Evolutionary conservation across 2,329 filamentous ascomycete species (phyloP).

Genomic region (Colletotrichum aenigma): DNA sequence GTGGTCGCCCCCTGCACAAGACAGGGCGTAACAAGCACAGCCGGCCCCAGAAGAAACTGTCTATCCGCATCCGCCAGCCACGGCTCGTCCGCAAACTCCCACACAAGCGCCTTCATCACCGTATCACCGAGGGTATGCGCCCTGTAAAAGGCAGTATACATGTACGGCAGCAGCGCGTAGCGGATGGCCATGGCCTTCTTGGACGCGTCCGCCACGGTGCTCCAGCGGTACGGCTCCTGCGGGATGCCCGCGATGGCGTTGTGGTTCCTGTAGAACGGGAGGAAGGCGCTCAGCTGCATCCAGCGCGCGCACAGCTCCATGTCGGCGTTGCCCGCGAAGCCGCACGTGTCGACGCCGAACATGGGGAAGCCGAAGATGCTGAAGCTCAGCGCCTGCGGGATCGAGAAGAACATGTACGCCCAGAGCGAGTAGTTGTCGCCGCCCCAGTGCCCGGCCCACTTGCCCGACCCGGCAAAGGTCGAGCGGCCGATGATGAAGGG

Average conservation of each 20-base stretch:
- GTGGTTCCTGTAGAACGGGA: slow-evolving; percentile 81
- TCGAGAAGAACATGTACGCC: slow-evolving; percentile 77
- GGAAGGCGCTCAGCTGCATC: slow-evolving; percentile 77
- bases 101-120: slow-evolving; percentile 74
- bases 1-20: slow-evolving; percentile 64
- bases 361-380: slow-evolving; percentile 75
- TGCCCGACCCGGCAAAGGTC: slow-evolving; percentile 79
- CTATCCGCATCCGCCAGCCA: slow-evolving; percentile 68
- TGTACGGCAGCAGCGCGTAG: slow-evolving; percentile 74
- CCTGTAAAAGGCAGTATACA: slow-evolving; percentile 75
- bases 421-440: slow-evolving; percentile 76
- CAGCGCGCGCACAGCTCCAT: slow-evolving; percentile 75
- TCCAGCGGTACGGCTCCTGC: slow-evolving; percentile 78
- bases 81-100: slow-evolving; percentile 77
- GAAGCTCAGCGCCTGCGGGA: slow-evolving; percentile 78
- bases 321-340: slow-evolving; percentile 71
- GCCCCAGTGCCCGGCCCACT: slow-evolving; percentile 82
- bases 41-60: slow-evolving; percentile 74
- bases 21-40: slow-evolving; percentile 70
- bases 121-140: slow-evolving; percentile 70
- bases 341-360: slow-evolving; percentile 75
- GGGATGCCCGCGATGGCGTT: slow-evolving; percentile 64
- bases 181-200: slow-evolving; percentile 72
- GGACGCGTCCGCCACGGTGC: slow-evolving; percentile 66
- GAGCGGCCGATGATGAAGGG: slow-evolving; percentile 86